Evolutionary conservation across 352 stramenopile genomes (phyloP).

Genomic region (Aphanomyces astaci): DNA sequence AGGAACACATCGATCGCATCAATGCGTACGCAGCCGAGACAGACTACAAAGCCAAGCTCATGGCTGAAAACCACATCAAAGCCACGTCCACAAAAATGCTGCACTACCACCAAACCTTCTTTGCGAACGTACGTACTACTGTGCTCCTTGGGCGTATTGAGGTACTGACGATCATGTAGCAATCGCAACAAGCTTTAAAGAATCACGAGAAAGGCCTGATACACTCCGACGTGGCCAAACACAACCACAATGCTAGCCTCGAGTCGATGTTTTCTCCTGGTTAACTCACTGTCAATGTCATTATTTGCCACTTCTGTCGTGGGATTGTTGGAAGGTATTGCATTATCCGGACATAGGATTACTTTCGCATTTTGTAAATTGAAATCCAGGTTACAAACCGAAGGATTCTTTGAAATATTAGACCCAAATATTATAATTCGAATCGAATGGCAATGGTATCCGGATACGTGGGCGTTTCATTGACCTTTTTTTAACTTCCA

Average conservation of each 20-base stretch:
- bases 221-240: background rate
- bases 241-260: conserved; percentile 15
- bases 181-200: background rate
- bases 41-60: conserved; percentile 2
- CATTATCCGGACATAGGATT: background rate
- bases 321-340: background rate
- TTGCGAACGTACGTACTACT: background rate
- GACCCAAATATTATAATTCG: background rate
- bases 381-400: too few relatives aligned
- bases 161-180: background rate
- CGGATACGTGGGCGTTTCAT: background rate
- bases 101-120: conserved; percentile 10
- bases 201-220: conserved; percentile 4
- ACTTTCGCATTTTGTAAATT: too few relatives aligned
- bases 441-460: background rate
- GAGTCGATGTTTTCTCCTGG: conserved; percentile 12
- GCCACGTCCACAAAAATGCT: conserved; percentile 3
- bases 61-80: conserved; percentile 15
- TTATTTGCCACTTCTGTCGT: background rate
- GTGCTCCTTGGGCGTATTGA: background rate
- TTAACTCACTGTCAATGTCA: background rate
- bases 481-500: background rate
- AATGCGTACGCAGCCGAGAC: conserved; percentile 1
- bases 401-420: too few relatives aligned
- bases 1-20: conserved; percentile 14